Base-by-base conservation (phyloP, 2,329 filamentous ascomycete species). In the Penicillium decumbens region DNA sequence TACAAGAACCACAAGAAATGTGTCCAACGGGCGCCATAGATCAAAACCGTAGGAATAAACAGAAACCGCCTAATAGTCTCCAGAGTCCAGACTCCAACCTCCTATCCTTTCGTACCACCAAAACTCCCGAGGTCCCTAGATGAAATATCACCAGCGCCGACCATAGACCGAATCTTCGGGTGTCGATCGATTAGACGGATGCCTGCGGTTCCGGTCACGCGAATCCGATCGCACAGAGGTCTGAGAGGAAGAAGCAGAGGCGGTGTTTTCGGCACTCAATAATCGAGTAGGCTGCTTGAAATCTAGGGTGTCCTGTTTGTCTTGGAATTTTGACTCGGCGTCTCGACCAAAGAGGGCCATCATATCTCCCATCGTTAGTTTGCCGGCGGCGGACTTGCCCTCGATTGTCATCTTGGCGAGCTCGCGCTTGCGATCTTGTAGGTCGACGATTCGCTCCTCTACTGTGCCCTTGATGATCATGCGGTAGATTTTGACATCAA, bases 401-500 rank as follows among this genome's bases (percentile, higher is more conserved):
- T 96, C 93, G 50, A 98, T 93, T 10, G 93, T 89, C 54, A 91
- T 85, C 64, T 89, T 85, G n/a, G 93, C 92, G 10, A 98, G 80
- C 61, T 89, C 83, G 9, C 93, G 83, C 75, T 98, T 98, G 71
- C 90, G 89, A 56, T 95, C 87, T 72, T 98, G 93, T 20, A 98
- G 80, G 53, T 88, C 89, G n/a, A 97, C 76, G 61, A 98, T 98
- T 50, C 91, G 84, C 70, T 92, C 90, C 75, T 98, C 93, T 48
- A 98, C 92, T 0, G 87, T 91, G 58, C 86, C 80, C 57, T 82
- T 81, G 53, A 98, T 85, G 2, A 90, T 95, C 62, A 98, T 82
- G 63, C 93, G 95, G 77, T 95, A 98, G 55, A 98, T 89, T 48
- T 92, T 83, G 29, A 98, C 93, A 65, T 97, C 91, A 35, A 92